Evolutionary conservation across 2,329 filamentous ascomycete species (phyloP).

Genomic region (Lecanicillium sp.): DNA sequence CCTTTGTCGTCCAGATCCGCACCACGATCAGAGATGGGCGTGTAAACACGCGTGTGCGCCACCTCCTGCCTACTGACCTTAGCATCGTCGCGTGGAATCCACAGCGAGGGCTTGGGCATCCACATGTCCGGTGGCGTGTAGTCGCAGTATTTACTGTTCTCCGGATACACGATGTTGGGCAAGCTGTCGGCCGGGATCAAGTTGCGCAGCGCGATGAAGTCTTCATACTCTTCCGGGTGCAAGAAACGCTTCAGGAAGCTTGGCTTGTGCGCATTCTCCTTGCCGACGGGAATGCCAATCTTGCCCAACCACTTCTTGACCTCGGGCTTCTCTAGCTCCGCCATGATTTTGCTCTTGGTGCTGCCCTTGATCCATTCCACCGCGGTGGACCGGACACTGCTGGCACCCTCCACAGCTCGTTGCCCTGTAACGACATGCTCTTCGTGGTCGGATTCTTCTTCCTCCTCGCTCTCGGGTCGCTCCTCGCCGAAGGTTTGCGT

Average conservation of each 20-base stretch:
- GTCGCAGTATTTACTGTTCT: constrained; percentile 55
- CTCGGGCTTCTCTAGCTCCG: constrained; percentile 21
- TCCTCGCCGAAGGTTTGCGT: constrained; percentile 15
- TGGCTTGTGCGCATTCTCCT: constrained; percentile 26
- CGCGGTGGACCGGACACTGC: constrained; percentile 27
- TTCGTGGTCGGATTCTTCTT: constrained; percentile 23
- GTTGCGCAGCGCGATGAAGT: constrained; percentile 64
- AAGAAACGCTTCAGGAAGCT: constrained; percentile 62
- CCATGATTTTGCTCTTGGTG: constrained; percentile 29
- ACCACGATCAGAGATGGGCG: constrained; percentile 65
- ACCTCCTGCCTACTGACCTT: constrained; percentile 76
- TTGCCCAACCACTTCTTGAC: constrained; percentile 24
- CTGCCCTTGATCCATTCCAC: constrained; percentile 31
- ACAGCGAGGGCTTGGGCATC: constrained; percentile 62
- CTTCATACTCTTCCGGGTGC: constrained; percentile 69
- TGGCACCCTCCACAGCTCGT: constrained; percentile 34
- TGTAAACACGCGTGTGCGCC: constrained; percentile 61
- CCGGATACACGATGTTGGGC: constrained; percentile 43
- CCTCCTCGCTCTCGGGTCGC: constrained; percentile 21
- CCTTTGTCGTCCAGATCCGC: constrained; percentile 30
- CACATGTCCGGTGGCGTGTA: constrained; percentile 63
- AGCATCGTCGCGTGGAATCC: constrained; percentile 72
- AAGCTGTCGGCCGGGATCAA: constrained; percentile 56
- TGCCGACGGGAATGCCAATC: constrained; percentile 22
- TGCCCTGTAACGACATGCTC: constrained; percentile 20